Base-by-base conservation (phyloP, 306 rosid genomes). In the Acacia crassicarpa region DNA sequence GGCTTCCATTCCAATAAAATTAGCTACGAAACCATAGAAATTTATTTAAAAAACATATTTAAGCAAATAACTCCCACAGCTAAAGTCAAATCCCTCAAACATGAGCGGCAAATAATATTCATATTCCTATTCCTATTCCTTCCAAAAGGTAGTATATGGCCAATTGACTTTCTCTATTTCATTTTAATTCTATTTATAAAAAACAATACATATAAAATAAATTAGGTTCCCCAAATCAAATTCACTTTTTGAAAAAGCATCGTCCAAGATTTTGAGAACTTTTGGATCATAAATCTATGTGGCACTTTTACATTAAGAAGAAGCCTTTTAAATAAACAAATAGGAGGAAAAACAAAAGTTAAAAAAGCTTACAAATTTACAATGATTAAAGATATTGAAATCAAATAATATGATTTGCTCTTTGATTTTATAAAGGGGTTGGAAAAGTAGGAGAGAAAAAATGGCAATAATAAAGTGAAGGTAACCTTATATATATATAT, bases 361-460 rank as follows among this genome's bases (percentile, higher is more conserved):
- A 53, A 14, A 13, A 75, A 56, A 35, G 38, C 61, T 74, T 6
- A 65, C 23, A 48, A 65, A 16, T 49, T 65, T 35, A 81, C 59
- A 75, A 81, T 75, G 80, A 77, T 61, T 44, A 17, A 43, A 78
- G 17, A 62, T 56, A 40, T 66, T 51, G 30, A 74, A 75, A 74
- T 75, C 20, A 81, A 54, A 81, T 51, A 53, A 43, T 51, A 46
- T 53, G 53, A 62, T 72, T 72, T 23, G 66, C 65, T 33, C 80
- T 40, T 66, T 66, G 80, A 19, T 43, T 38, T 62, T 2, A 53
- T 53, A 58, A 66, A 33, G 27, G 48, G 35, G 0, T 33, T 53
- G 13, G 13, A 49, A 73, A 35, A 45, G 45, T 46, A 6, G 67
- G 54, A 38, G 69, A 44, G 49, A 70, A n/a, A n/a, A 81, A 74